These are phyloP conservation scores for Candida pini DNA, from an alignment of 805 yeast species.

Conservation along the genomic window DNA sequence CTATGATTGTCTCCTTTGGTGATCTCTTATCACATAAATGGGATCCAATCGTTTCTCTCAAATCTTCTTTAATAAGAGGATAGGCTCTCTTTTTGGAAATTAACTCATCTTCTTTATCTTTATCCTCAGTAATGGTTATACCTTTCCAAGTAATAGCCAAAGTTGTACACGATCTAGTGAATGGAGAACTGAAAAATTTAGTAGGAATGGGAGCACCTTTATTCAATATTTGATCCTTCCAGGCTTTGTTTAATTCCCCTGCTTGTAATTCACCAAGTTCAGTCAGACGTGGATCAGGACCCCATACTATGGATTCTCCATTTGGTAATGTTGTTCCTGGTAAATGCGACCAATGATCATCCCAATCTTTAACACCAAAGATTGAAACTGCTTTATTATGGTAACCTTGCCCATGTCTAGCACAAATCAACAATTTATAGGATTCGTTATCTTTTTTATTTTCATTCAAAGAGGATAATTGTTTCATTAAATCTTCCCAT, in stretches of 20 bases:
- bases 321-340: conserved; percentile 36
- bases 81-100: conserved; percentile 9
- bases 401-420: conserved; percentile 68
- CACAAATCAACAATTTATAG: conserved; percentile 47
- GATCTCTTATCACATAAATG: conserved; percentile 59
- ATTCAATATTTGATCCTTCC: conserved; percentile 34
- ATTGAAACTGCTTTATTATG: conserved; percentile 52
- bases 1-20: conserved; percentile 30
- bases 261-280: conserved; percentile 54
- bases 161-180: conserved; percentile 60
- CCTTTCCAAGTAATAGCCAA: conserved; percentile 46
- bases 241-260: conserved; percentile 36
- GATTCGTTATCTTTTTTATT: conserved; percentile 31
- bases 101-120: conserved; percentile 15
- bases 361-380: conserved; percentile 57
- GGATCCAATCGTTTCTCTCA: conserved; percentile 57
- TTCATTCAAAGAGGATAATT: conserved; percentile 32
- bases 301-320: conserved; percentile 46
- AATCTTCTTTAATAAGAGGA: conserved; percentile 36
- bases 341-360: conserved; percentile 44
- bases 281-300: conserved; percentile 58
- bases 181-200: conserved; percentile 54
- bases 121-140: conserved; percentile 24
- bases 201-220: conserved; percentile 54
- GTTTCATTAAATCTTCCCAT: conserved; percentile 35